Evolutionary conservation across 257 asterid genomes (phyloP), one percentile per base, ranked within the genome.

Genomic region (Solanum dulcamara): DNA sequence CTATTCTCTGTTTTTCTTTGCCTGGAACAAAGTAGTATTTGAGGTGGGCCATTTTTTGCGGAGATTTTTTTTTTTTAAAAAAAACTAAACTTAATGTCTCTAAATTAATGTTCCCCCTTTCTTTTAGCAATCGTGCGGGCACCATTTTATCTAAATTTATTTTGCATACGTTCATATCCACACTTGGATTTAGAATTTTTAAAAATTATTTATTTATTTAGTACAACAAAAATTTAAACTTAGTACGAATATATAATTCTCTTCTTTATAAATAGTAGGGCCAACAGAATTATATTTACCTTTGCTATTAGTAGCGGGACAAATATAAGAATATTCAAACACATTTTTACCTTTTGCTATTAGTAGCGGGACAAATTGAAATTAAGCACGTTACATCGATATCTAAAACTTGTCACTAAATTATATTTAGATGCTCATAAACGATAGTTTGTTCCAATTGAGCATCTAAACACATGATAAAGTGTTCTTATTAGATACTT

Each of bases 111-210:
- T 51, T 60, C 60, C 83, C 55, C 93, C 91, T 80, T 86, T 72
- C 67, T 86, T 89, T 68, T 86, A 86, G 90, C 82, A 26, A 79
- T 83, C 46, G 85, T 86, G 89, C 44, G 89, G 90, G 66, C 87
- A 64, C 68, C 4, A 40, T 82, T 82, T 60, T 81, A 57, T 24
- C 62, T 0, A 15, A 44, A 44, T 75, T 75, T 7, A 75, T 44
- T 42, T 44, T 75, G 15, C 38, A 42, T 40, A 55, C n/a, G 18
- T 22, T 71, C 3, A 0, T 71, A 71, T 37, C 7, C 1, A 22
- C 24, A 5, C 30, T 2, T 1, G 3, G 1, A 79, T 28, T 46
- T 0, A 28, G 4, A 48, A 30, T 4, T 48, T 79, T 2, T 28
- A 44, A 77, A 15, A 33, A 33, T 33, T 33, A 33, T 3, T 18